phyloP scores from a whole-genome alignment of 2,329 filamentous ascomycete genomes.

The Incumbomyces lentus region DNA sequence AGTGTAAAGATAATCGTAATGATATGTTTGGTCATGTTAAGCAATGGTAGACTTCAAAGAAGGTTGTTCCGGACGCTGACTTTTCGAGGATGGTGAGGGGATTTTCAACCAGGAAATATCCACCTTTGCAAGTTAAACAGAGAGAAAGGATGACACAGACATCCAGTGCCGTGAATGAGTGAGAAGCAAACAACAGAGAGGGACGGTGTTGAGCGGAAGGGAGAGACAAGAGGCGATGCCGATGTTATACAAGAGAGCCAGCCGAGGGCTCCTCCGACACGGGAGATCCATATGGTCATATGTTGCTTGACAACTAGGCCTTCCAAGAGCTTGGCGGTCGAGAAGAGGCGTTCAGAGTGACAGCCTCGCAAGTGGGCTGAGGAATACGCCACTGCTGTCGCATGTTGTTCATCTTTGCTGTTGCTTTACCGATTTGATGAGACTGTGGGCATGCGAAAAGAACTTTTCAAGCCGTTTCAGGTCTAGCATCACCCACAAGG shows the following conservation, averaged over 20 bases:
- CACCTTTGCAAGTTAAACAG: not conserved
- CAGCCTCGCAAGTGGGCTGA: not conserved
- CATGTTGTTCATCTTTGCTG: constrained; percentile 1
- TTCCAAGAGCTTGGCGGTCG: not conserved
- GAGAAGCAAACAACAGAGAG: constrained; percentile 15
- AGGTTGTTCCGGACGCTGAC: not conserved
- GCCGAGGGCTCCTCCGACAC: constrained; percentile 5
- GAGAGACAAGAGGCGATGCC: constrained; percentile 9
- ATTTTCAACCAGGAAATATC: constrained; percentile 11
- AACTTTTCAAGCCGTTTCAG: not conserved
- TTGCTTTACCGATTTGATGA: not conserved
- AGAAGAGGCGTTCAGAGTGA: not conserved
- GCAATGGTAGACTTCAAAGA: constrained; percentile 10
- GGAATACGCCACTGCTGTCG: not conserved
- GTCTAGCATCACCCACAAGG: constrained; percentile 1
- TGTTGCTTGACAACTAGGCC: not conserved
- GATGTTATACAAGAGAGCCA: constrained; percentile 10
- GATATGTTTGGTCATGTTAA: constrained; percentile 16
- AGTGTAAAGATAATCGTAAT: constrained; percentile 21
- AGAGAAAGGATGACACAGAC: constrained; percentile 15
- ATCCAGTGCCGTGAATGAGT: constrained; percentile 22
- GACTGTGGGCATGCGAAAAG: not conserved
- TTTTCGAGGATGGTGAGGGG: constrained; percentile 3
- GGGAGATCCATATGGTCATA: not conserved
- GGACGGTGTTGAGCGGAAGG: constrained; percentile 14